Evolutionary conservation across 306 rosid species (phyloP), one percentile per base, ranked within the genome.

Genomic region (Ormosia emarginata): DNA sequence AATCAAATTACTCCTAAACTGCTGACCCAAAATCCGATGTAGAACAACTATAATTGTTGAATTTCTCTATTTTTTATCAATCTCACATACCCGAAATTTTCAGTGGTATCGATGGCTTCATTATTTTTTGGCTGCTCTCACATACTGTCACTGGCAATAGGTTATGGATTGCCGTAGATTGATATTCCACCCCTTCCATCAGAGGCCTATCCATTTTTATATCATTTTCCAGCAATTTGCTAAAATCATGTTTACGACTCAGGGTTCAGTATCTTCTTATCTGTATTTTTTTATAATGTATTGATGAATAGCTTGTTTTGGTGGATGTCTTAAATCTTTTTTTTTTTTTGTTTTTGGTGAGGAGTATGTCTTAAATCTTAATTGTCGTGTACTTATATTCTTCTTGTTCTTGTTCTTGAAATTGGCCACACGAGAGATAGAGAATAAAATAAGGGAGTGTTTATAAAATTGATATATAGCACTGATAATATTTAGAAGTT

Each of bases 381-480:
- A 10, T 17, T 64, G 46, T 67, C 40, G 13, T 59, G 39, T 39
- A 24, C 71, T 30, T 71, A 14, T 41, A 34, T 30, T 1, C 78
- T 72, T 30, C 56, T 46, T 55, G 33, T 73, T 71, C 30, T 41
- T 53, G 62, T 49, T 58, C 46, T 80, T 56, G 43, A 65, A 70
- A 52, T 46, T 74, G 66, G 74, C 73, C 49, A 66, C 47, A 67
- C 15, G 37, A 75, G 17, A 81, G 67, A 77, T 17, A 68, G 30
- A 79, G 57, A 77, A 74, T 41, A 46, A 17, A 79, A 82, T 33
- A 64, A 32, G 43, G 11, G 62, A 61, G 78, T 37, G 61, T 72
- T 77, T 39, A 85, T 79, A 84, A 64, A 79, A 81, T 74, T 78
- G 81, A 81, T 82, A 68, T 79, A 4, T 64, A 36, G 77, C n/a